Evolutionary conservation across 1,284 basidiomycete genomes (phyloP), one percentile per base, ranked within the genome.

Genomic region (Hortiboletus rubellus): DNA sequence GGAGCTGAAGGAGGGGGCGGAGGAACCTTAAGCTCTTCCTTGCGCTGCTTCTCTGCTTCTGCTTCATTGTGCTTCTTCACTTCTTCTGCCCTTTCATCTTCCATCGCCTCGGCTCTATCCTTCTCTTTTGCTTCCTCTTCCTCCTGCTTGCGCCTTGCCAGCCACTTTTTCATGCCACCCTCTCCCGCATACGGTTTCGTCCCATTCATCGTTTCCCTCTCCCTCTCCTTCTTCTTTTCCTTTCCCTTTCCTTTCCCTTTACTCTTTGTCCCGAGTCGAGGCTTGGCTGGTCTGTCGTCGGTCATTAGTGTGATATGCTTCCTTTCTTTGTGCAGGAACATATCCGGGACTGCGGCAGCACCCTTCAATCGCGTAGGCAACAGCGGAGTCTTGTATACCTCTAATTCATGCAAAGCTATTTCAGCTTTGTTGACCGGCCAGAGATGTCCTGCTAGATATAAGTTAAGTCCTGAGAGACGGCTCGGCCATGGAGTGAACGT

Each of bases 321-420:
- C 15, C 73, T 70, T 59, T 83, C 82, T 62, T 82, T 84, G 22
- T 81, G 77, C 61, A 82, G 77, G 73, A 90, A 89, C 73, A 88
- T 82, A 57, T 85, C 83, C 9, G 86, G 84, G 45, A 82, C 75
- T 11, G 74, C 72, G 8, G 74, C 70, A 17, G 80, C 74, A 12
- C 74, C 80, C 54, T 83, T 83, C 54, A 89, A 75, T 18, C 86
- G 83, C 42, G 85, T 84, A 6, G 89, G 87, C 9, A 90, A 65
- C 46, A 91, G 77, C 9, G 89, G 89, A 1, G 86, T 91, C 72
- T 85, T 87, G 75, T 90, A 91, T 40, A 86, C 79, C 60, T 91
- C 88, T 42, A 90, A 73, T 61, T 87, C 85, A 50, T 84, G 82
- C 6, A 90, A 77, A 22, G 83, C 84, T 59, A 81, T 79, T 70